These are phyloP conservation scores for Pseudopithomyces chartarum DNA, from an alignment of 2,329 filamentous ascomycete genomes.

Conservation along the genomic window DNA sequence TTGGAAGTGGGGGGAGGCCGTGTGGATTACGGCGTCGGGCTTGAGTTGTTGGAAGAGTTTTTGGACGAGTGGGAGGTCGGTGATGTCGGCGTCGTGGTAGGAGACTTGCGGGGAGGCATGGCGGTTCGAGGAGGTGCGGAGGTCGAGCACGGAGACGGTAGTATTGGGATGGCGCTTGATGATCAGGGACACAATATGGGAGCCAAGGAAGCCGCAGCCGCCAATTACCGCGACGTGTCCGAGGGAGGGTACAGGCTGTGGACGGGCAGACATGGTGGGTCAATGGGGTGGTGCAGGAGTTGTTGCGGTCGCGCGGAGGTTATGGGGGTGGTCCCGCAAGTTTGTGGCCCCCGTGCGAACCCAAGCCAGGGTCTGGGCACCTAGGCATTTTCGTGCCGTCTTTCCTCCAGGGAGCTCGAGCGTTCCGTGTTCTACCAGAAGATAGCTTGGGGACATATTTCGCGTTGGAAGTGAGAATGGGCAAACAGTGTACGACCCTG, in stretches of 20 bases:
- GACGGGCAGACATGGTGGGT: slow-evolving; percentile 11
- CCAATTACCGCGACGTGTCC: slow-evolving; percentile 56
- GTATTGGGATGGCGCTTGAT: slow-evolving; percentile 46
- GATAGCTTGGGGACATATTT: too few species aligned
- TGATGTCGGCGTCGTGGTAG: slow-evolving; percentile 58
- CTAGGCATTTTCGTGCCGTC: neutral
- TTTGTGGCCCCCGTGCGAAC: neutral
- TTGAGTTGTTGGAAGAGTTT: slow-evolving; percentile 49
- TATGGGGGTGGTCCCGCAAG: neutral
- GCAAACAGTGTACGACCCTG: too few species aligned
- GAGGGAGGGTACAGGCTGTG: slow-evolving; percentile 34
- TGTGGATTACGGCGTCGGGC: slow-evolving; percentile 56
- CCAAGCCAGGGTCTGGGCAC: neutral
- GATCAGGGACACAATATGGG: slow-evolving; percentile 56
- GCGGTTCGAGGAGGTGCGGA: slow-evolving; percentile 49
- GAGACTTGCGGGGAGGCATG: slow-evolving; percentile 48
- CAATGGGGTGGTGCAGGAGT: slow-evolving; percentile 22
- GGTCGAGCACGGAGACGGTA: slow-evolving; percentile 54
- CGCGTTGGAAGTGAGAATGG: too few species aligned
- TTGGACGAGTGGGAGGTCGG: slow-evolving; percentile 49
- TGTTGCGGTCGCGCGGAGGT: neutral
- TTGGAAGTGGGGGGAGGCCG: slow-evolving; percentile 53
- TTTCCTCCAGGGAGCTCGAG: neutral
- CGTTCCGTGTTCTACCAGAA: neutral
- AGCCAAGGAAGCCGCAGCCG: slow-evolving; percentile 58